phyloP scores from a whole-genome alignment of 129 eudicot species.

The Saussurea involucrata region DNA sequence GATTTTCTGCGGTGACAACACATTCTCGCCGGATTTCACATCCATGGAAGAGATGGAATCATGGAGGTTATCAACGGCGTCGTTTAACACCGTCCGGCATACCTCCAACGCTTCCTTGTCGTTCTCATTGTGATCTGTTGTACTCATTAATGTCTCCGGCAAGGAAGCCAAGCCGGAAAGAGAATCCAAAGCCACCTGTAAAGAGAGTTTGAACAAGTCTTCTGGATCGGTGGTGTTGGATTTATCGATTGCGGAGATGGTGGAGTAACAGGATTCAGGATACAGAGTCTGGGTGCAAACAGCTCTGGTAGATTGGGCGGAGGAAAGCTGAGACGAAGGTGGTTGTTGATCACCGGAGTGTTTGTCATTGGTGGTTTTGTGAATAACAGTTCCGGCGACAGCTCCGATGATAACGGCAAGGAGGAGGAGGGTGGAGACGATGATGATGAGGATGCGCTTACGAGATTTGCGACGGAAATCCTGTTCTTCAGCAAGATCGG shows the following conservation, averaged over 20 bases:
- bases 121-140: not conserved
- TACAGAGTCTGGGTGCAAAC: constrained; percentile 52
- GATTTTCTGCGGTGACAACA: constrained; percentile 11
- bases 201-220: constrained; percentile 50
- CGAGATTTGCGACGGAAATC: constrained; percentile 55
- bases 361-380: constrained; percentile 10
- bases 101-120: constrained; percentile 40
- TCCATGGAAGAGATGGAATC: constrained; percentile 41
- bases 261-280: constrained; percentile 50
- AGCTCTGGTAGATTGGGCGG: constrained; percentile 45
- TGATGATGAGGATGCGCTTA: constrained; percentile 44
- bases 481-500: constrained; percentile 40
- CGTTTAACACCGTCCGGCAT: constrained; percentile 46
- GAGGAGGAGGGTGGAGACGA: constrained; percentile 42
- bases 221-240: constrained; percentile 49
- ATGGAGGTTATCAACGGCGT: constrained; percentile 45
- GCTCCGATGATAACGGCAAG: constrained; percentile 40
- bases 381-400: constrained; percentile 44
- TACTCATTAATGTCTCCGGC: constrained; percentile 12
- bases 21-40: constrained; percentile 14
- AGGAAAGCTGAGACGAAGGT: constrained; percentile 28
- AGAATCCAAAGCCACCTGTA: constrained; percentile 31
- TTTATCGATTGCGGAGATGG: constrained; percentile 25
- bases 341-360: not conserved
- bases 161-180: constrained; percentile 26